phyloP scores from a whole-genome alignment of 139 green algal genomes.

The Diplosphaera chodatii region DNA sequence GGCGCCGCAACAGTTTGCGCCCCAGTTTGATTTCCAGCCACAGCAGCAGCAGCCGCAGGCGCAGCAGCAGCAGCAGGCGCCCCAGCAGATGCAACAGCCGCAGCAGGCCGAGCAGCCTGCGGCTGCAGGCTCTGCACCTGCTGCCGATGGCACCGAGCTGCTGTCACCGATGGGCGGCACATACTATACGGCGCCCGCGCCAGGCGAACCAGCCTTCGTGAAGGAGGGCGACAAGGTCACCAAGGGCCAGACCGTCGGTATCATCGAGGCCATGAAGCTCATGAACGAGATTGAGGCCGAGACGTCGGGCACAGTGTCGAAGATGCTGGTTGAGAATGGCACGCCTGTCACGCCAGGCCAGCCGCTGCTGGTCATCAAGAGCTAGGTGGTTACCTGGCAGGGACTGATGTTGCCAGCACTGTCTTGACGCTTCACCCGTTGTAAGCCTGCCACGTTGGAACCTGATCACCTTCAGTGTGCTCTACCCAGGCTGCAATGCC shows the following conservation, averaged over 20 bases:
- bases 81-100: slow-evolving; percentile 26
- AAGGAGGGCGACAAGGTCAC: slow-evolving; percentile 89
- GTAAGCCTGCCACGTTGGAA: no score
- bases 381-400: no score
- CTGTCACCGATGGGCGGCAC: slow-evolving; percentile 70
- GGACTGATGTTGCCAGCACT: no score
- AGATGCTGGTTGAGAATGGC: slow-evolving; percentile 74
- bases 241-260: slow-evolving; percentile 91
- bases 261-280: slow-evolving; percentile 98
- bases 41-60: slow-evolving; percentile 28
- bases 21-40: not conserved
- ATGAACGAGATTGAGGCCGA: slow-evolving; percentile 98
- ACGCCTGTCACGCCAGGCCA: slow-evolving; percentile 64
- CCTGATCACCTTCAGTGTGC: no score
- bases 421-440: no score
- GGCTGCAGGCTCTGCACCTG: slow-evolving; percentile 42
- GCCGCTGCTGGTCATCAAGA: slow-evolving; percentile 60
- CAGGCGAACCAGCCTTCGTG: slow-evolving; percentile 82
- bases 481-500: no score
- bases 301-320: slow-evolving; percentile 64
- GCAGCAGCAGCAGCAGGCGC: slow-evolving; percentile 28
- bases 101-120: slow-evolving; percentile 39
- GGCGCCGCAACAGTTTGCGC: not conserved
- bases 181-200: slow-evolving; percentile 72
- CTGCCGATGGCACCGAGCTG: slow-evolving; percentile 29